Percentiles rank a stretch among this genome's conserved stretches.
Conservation (phyloP, 306 rosid species). For the Quercus rubra region DNA sequence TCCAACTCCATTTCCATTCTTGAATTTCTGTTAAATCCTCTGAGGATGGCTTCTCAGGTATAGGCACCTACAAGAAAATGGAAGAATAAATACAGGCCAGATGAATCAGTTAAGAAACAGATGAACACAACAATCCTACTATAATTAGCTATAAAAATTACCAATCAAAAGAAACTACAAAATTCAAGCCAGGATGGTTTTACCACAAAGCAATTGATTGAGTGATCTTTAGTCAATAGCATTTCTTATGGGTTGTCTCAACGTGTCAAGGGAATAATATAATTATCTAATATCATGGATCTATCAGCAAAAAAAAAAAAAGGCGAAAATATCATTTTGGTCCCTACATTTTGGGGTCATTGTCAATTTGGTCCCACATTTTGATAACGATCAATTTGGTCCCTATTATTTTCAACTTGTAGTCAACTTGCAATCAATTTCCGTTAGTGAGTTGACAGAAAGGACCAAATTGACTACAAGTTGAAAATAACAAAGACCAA, state of each 20-base stretch:
- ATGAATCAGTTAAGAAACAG: background rate
- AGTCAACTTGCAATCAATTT: no score
- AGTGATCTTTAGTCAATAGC: background rate
- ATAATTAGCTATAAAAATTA: background rate
- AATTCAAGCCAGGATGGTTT: background rate
- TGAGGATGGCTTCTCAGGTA: conserved; percentile 64
- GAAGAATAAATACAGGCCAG: conserved; percentile 6
- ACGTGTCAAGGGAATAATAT: background rate
- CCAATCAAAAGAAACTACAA: background rate
- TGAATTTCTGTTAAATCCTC: conserved; percentile 66
- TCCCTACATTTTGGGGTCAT: no score
- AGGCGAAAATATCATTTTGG: no score
- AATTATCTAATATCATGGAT: background rate
- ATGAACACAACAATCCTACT: background rate
- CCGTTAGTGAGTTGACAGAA: no score
- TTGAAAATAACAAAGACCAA: no score
- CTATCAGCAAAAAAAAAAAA: no score
- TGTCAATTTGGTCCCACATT: no score
- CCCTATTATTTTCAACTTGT: no score
- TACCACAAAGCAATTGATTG: background rate
- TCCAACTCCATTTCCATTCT: conserved; percentile 70
- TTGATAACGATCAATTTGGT: no score
- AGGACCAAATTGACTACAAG: no score
- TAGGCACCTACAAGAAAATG: conserved; percentile 54
- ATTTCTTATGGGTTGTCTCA: conserved; percentile 1